Base-by-base conservation (phyloP, 108 stramenopile genomes). In the Fragilariopsis cylindrus region DNA sequence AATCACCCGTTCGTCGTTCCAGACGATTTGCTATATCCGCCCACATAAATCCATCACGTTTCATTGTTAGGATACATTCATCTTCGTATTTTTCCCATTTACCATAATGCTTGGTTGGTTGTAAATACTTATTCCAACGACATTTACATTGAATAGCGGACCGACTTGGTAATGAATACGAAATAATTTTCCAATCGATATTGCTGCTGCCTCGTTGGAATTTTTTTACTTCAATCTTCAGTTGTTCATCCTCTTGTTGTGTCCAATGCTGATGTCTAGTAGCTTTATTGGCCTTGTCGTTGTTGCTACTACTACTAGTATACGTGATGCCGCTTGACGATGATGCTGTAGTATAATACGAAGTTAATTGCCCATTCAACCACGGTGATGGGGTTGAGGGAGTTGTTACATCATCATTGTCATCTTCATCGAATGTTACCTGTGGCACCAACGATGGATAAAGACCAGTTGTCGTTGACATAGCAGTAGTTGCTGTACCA, bases 1-100 rank as follows among this genome's bases (percentile, higher is more conserved):
- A 96, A 74, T 99, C 98, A 13, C 94, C 92, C 50, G 97, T 94
- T 39, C 98, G 88, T 9, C 98, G 97, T 4, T 96, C 95, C 5
- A 98, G 73, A 0, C 70, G 70, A 18, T 76, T 72, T 8, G 97
- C 96, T 58, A 98, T 97, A 9, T 80, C 72, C 8, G 87, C 76
- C 89, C 89, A 92, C 52, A 77, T 82, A 39, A 70, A 65, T 2
- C 84, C 84, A 19, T 82, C 65, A 15, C 73, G 39, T 46, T 83
- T 76, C 40, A 55, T 62, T n/a, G 76, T 45, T 39, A 86, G 41
- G 72, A 97, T 94, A 71, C 85, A 75, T 8, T 78, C 71, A 70
- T 97, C 94, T 69, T 96, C 91, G 48, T 90, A 82, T 57, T 87
- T 77, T 5, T 83, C 81, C 94, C 94, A 97, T 7, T 87, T 71